These are phyloP conservation scores for Oryza brachyantha DNA, from an alignment of 176 grass and related monocot species.

Conservation along the genomic window DNA sequence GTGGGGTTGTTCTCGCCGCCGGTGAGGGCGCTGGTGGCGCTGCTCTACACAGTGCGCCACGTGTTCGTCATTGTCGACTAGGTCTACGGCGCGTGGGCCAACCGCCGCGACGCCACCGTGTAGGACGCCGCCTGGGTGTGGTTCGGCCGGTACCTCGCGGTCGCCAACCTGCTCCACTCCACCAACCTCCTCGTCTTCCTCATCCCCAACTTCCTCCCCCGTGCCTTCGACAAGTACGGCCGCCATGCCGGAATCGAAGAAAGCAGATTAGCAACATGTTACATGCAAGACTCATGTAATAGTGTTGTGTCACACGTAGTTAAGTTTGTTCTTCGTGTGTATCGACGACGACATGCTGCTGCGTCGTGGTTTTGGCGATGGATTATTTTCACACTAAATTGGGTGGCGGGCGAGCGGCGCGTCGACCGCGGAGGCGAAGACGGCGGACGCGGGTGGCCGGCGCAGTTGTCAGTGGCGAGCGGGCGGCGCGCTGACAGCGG, in stretches of 20 bases:
- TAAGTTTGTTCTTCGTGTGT: background rate
- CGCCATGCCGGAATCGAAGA: conserved; percentile 38
- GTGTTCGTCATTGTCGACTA: conserved; percentile 79
- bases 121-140: conserved; percentile 66
- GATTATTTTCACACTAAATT: no score
- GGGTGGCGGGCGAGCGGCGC: no score
- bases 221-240: conserved; percentile 81
- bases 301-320: background rate
- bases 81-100: conserved; percentile 58
- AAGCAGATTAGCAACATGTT: conserved; percentile 29
- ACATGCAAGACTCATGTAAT: background rate
- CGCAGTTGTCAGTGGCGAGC: no score
- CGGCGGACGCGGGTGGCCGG: no score
- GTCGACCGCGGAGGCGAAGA: no score
- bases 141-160: conserved; percentile 73
- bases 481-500: no score
- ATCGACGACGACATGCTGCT: no score
- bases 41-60: conserved; percentile 81
- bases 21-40: conserved; percentile 62
- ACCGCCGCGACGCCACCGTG: background rate
- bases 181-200: conserved; percentile 77
- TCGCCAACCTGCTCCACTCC: conserved; percentile 62
- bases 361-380: no score
- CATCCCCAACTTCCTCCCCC: conserved; percentile 67
- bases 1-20: conserved; percentile 72